Conservation (phyloP, 2,329 filamentous ascomycete genomes). For the Dendryphion nanum region DNA sequence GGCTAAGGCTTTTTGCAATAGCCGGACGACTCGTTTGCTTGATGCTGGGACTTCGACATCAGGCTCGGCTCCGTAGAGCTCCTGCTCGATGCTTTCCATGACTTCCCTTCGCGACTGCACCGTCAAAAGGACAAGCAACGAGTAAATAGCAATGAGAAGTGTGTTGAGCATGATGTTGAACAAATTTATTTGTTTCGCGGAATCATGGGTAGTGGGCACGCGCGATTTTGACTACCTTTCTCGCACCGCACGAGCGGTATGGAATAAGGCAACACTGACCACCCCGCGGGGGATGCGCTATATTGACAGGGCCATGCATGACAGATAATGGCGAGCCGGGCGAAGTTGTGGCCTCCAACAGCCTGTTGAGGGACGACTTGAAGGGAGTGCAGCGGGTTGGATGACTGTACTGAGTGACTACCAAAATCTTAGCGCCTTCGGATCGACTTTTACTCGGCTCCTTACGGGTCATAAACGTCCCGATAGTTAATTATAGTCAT, state of each 20-base stretch:
- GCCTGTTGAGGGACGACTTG: too few relatives aligned
- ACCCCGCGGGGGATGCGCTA: too few relatives aligned
- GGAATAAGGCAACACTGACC: not conserved
- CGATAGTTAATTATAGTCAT: too few relatives aligned
- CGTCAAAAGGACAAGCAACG: constrained; percentile 1
- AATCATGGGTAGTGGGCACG: not conserved
- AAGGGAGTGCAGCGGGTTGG: too few relatives aligned
- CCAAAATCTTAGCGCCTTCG: too few relatives aligned
- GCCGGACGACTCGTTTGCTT: constrained; percentile 3
- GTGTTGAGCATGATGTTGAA: not conserved
- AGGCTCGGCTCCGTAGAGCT: constrained; percentile 3
- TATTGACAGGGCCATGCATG: too few relatives aligned
- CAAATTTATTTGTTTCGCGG: not conserved
- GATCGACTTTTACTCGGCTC: too few relatives aligned
- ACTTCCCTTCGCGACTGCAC: constrained; percentile 3
- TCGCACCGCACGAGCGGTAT: not conserved
- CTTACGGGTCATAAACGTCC: too few relatives aligned
- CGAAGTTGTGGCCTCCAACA: too few relatives aligned
- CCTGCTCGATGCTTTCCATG: constrained; percentile 4
- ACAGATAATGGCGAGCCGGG: too few relatives aligned
- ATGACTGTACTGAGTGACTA: too few relatives aligned
- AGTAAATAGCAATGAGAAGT: constrained; percentile 4
- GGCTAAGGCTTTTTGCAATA: constrained; percentile 4
- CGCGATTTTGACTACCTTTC: not conserved
- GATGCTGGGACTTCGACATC: constrained; percentile 4